Percentiles rank a stretch among this genome's conserved stretches.
Conservation (phyloP, 2,329 filamentous ascomycete genomes). For the Aureobasidium lini region DNA sequence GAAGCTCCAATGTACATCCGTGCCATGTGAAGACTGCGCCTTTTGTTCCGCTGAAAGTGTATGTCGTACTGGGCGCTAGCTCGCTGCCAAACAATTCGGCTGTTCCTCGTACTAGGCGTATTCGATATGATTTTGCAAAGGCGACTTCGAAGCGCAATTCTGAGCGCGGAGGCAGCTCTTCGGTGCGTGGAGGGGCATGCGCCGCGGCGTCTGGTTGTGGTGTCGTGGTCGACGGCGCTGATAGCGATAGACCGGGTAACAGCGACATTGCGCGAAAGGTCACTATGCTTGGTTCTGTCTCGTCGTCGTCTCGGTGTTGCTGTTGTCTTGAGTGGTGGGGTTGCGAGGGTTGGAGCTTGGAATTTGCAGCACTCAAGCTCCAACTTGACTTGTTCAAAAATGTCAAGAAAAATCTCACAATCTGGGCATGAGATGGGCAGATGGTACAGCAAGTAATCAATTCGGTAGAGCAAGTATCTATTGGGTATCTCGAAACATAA, state of each 20-base stretch:
- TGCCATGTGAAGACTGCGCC: slow-evolving; percentile 88
- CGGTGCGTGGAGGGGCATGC: slow-evolving; percentile 27
- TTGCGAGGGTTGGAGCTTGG: background rate
- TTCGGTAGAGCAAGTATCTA: background rate
- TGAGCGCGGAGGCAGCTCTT: slow-evolving; percentile 37
- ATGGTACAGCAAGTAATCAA: no score
- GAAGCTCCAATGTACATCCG: slow-evolving; percentile 78
- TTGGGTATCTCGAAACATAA: no score
- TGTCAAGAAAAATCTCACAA: no score
- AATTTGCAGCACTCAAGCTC: background rate
- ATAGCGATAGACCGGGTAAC: slow-evolving; percentile 41
- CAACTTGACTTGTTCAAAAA: background rate
- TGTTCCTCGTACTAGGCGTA: slow-evolving; percentile 66
- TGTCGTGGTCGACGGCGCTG: slow-evolving; percentile 20
- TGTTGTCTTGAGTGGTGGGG: background rate
- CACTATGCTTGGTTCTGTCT: background rate
- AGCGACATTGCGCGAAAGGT: background rate
- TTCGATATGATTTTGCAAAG: slow-evolving; percentile 27
- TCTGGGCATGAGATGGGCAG: background rate
- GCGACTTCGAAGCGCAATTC: slow-evolving; percentile 38
- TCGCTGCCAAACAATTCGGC: slow-evolving; percentile 95
- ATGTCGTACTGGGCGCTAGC: slow-evolving; percentile 70
- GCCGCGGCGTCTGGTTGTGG: slow-evolving; percentile 17
- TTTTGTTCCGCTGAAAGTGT: slow-evolving; percentile 74
- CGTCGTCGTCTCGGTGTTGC: background rate